These are phyloP conservation scores for Aspergillus uvarum DNA, from an alignment of 2,329 filamentous ascomycete species.

Conservation along the genomic window DNA sequence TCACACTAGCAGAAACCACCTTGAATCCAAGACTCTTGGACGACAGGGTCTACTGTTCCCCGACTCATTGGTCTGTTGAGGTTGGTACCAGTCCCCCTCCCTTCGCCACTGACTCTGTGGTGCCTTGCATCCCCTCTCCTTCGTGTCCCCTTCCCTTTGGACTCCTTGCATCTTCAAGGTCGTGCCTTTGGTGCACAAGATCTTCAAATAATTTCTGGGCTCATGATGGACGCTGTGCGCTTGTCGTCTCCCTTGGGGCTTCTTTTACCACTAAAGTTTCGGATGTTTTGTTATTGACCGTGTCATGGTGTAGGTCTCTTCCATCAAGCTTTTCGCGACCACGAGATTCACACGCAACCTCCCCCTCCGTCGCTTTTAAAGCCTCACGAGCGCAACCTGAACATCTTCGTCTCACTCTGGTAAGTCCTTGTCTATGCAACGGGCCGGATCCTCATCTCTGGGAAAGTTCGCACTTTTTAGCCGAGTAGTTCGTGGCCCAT, in stretches of 20 bases:
- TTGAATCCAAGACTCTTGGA: conserved; percentile 8
- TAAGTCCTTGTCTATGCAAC: conserved; percentile 35
- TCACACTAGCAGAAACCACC: conserved; percentile 15
- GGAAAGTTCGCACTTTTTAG: conserved; percentile 38
- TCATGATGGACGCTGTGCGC: conserved; percentile 22
- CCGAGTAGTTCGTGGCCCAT: conserved; percentile 38
- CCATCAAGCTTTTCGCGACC: conserved; percentile 22
- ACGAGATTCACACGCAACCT: conserved; percentile 24
- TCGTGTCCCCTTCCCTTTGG: conserved; percentile 24
- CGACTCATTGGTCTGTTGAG: conserved; percentile 24
- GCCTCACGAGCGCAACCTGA: conserved; percentile 25
- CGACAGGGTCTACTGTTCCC: conserved; percentile 3
- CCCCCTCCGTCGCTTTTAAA: conserved; percentile 28
- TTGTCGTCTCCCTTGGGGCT: conserved; percentile 29
- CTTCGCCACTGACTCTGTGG: conserved; percentile 24
- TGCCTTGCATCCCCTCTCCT: conserved; percentile 39
- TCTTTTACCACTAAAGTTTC: conserved; percentile 14
- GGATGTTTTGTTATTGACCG: conserved; percentile 38
- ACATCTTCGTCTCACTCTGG: conserved; percentile 23
- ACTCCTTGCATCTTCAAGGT: conserved; percentile 35
- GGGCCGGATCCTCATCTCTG: conserved; percentile 24
- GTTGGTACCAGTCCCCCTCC: conserved; percentile 30
- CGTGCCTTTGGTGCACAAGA: conserved; percentile 27
- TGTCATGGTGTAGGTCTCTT: conserved; percentile 22
- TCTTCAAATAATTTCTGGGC: conserved; percentile 26